Percentiles rank a stretch among this genome's conserved stretches.
These are phyloP conservation scores for Phytophthora citrophthora DNA, from an alignment of 352 stramenopile genomes.

Conservation along the genomic window DNA sequence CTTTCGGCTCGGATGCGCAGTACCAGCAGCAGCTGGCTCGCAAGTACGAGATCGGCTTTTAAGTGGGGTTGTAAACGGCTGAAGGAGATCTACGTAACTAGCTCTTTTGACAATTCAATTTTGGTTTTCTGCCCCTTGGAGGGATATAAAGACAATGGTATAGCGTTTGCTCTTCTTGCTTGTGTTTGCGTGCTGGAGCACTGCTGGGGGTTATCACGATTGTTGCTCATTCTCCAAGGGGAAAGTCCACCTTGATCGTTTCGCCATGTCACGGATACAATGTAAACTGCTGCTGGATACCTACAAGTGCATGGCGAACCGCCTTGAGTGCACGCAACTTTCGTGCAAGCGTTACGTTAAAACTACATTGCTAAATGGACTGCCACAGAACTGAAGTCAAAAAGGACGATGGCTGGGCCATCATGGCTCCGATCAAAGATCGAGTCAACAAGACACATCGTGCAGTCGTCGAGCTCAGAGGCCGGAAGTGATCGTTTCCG, in stretches of 20 bases:
- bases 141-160: too few relatives aligned
- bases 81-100: too few relatives aligned
- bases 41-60: constrained; percentile 5
- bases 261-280: constrained; percentile 1
- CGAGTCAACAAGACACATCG: constrained; percentile 6
- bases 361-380: too few relatives aligned
- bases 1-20: constrained; percentile 2
- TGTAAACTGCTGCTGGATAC: constrained; percentile 15
- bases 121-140: too few relatives aligned
- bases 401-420: not conserved
- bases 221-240: constrained; percentile 8
- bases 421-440: not conserved
- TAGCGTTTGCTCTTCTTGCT: not conserved
- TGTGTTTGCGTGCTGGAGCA: not conserved
- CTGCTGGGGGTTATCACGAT: not conserved
- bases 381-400: not conserved
- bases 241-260: constrained; percentile 17
- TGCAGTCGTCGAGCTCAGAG: not conserved
- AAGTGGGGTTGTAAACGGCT: not conserved
- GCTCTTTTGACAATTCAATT: too few relatives aligned
- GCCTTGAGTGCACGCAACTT: constrained; percentile 6
- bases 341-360: not conserved
- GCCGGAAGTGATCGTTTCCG: constrained; percentile 8
- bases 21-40: constrained; percentile 9
- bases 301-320: not conserved